Conservation (phyloP, 208 protist genomes). For the Acanthamoeba royreba region DNA sequence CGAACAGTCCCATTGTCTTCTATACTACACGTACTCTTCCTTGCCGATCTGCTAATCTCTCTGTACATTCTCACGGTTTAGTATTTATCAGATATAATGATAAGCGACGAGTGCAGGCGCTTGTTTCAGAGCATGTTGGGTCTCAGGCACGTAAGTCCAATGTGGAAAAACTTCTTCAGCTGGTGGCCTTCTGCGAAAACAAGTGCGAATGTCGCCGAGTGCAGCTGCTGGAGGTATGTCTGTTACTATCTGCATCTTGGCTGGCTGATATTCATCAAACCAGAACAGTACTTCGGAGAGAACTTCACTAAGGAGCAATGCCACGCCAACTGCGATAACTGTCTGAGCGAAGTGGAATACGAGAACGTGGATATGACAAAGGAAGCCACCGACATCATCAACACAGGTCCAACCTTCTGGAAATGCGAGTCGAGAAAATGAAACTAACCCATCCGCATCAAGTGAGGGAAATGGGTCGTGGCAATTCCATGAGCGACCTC, state of each 20-base stretch:
- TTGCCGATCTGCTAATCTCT: no score
- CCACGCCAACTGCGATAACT: background rate
- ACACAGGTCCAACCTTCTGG: background rate
- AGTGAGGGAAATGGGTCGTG: background rate
- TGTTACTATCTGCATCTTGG: no score
- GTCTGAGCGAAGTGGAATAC: background rate
- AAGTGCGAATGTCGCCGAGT: background rate
- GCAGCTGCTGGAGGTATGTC: background rate
- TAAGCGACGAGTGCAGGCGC: background rate
- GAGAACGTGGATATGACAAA: background rate
- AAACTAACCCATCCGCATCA: no score
- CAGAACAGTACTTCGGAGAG: background rate
- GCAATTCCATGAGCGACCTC: background rate
- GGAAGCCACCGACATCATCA: background rate
- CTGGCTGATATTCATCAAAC: background rate
- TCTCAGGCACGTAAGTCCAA: background rate
- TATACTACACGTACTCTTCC: constrained; percentile 75
- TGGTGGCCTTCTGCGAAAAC: constrained; percentile 4
- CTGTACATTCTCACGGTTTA: no score
- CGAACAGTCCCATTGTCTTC: constrained; percentile 67
- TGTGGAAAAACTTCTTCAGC: background rate
- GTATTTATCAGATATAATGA: background rate
- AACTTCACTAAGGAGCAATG: background rate
- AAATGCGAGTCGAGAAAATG: background rate
- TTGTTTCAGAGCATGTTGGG: background rate